Percentiles rank a stretch among this genome's conserved stretches.
phyloP scores from a whole-genome alignment of 2,329 filamentous ascomycete genomes.

The Trichophyton simii region DNA sequence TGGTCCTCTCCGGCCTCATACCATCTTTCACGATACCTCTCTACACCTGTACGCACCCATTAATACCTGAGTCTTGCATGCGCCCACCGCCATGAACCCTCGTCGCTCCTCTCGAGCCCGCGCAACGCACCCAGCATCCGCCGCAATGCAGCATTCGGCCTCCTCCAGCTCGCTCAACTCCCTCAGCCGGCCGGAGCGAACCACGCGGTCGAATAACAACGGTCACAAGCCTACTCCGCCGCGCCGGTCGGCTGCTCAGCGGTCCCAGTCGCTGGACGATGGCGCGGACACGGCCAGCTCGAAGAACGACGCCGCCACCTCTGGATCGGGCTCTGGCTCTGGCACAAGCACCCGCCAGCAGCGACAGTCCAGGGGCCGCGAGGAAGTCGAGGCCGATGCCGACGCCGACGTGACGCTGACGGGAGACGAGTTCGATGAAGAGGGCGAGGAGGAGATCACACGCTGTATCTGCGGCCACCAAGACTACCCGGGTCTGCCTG shows the following conservation, averaged over 20 bases:
- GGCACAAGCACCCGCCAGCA: slow-evolving; percentile 47
- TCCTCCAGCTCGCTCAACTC: slow-evolving; percentile 59
- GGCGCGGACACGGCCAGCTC: slow-evolving; percentile 38
- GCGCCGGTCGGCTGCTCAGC: slow-evolving; percentile 56
- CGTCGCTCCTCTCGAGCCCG: slow-evolving; percentile 88
- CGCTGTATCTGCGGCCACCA: slow-evolving; percentile 89
- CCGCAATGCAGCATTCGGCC: slow-evolving; percentile 62
- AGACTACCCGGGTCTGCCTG: slow-evolving; percentile 75
- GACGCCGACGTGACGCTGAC: slow-evolving; percentile 42
- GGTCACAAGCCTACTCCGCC: slow-evolving; percentile 61
- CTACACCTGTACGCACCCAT: neutral
- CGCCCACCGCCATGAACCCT: slow-evolving; percentile 45
- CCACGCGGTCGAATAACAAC: slow-evolving; percentile 43
- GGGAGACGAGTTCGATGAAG: slow-evolving; percentile 34
- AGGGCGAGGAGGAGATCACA: slow-evolving; percentile 84
- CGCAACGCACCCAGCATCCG: slow-evolving; percentile 45
- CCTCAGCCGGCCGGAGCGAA: slow-evolving; percentile 63
- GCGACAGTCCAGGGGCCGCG: slow-evolving; percentile 57
- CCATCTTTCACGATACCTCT: neutral
- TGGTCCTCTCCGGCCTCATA: neutral
- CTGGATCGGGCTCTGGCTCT: neutral
- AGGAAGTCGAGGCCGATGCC: slow-evolving; percentile 38
- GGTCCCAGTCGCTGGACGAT: slow-evolving; percentile 40
- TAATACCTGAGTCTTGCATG: neutral
- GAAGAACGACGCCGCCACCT: slow-evolving; percentile 45